Base-by-base conservation (phyloP, 176 grass and related monocot genomes). In the Zea mays region DNA sequence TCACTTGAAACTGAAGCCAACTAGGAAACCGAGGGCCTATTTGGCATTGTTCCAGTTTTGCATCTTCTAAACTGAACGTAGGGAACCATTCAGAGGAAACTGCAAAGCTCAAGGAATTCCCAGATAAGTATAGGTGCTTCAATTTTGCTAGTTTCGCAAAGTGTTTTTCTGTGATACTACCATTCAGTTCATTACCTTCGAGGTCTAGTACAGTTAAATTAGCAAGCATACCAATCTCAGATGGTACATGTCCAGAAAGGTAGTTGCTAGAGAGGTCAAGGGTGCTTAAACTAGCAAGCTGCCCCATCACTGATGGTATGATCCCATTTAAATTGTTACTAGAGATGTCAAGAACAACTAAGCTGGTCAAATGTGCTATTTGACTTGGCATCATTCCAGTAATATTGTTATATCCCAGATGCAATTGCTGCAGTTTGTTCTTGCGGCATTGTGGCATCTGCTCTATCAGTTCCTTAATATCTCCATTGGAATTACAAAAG, bases 21-120 rank as follows among this genome's bases (percentile, higher is more conserved):
- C 60, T 3, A 48, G 50, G 77, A 88, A 70, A 62, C 17, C n/a
- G 16, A 62, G 34, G 62, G 47, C 70, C 74, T 7, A 65, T 50
- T 10, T 64, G 2, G 44, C 74, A 77, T 14, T 4, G 0, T 49
- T 0, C 0, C n/a, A 77, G 13, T 4, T 0, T 0, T 38, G 9
- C 33, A 1, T 7, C 14, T 7, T 39, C 0, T 42, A 79, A 42
- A 9, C 48, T 79, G 8, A 79, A 68, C 0, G 37, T 49, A 34
- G 77, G 49, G 1, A 10, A 2, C 76, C 76, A 68, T 40, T 66
- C 38, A 1, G 65, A 55, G 6, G 38, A 4, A 19, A 68, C 37
- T 54, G 1, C 2, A 34, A 68, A 7, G 1, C n/a, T 64, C 44
- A 64, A 64, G 33, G 16, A 44, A 14, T 79, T 68, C 42, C 6